Evolutionary conservation across 1,139 yeast species (phyloP), one percentile per base, ranked within the genome.

Genomic region (Arxiozyma telluris): DNA sequence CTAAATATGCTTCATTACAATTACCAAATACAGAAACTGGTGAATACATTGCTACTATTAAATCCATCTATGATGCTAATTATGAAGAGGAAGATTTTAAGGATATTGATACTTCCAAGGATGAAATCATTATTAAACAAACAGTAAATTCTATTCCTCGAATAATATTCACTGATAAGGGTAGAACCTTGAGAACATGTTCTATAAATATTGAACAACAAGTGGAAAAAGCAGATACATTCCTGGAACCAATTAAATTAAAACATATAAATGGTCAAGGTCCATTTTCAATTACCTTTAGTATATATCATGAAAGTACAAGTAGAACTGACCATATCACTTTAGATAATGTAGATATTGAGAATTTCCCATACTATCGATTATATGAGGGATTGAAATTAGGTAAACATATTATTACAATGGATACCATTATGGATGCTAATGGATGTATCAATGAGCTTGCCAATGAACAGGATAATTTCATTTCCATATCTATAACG

Each of bases 51-150:
- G 86, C 87, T 62, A 70, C 68, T 6, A 80, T 91, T 63, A 79
- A 73, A 47, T 82, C 80, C 1, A 73, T 91, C 0, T 82, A 78
- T 57, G 98, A 91, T 66, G 72, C 82, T 0, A 71, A 80, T 30
- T 91, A 91, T 64, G 76, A 82, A 0, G 75, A 74, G 57, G 69
- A 71, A 4, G 78, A 77, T 73, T 50, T 51, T 4, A n/a, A 22
- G 17, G 12, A 27, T 18, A 58, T 65, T 38, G 64, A 64, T 21
- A 66, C 70, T 52, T 59, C 59, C 6, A 66, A 70, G 30, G 67
- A 71, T 0, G 67, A 71, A 21, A 73, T 84, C 12, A 67, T 64
- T 1, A 75, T 90, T 5, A 71, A 75, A 44, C 95, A 89, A 64
- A 73, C 72, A 0, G 86, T 90, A 4, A 74, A 77, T 55, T 72